Evolutionary conservation across 2,329 filamentous ascomycete species (phyloP), one percentile per base, ranked within the genome.

Genomic region (Colletotrichum limetticola): DNA sequence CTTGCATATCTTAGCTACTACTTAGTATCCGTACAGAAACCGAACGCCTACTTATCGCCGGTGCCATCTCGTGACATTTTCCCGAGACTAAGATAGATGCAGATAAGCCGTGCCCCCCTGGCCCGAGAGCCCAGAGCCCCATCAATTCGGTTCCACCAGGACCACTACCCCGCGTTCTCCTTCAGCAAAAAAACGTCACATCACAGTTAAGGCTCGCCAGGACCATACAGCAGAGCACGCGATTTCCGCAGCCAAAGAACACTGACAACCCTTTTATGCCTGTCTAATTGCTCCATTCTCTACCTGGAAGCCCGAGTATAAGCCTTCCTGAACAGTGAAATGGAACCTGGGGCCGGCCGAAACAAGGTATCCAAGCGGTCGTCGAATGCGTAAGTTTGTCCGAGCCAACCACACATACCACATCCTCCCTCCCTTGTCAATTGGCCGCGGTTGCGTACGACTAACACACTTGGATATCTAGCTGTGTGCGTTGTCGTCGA

Each of bases 401-500:
- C 37, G 37, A 42, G 37, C 37, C 37, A 42, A 42, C 37, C 37
- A 42, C 37, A 42, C 37, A 14, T 16, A 42, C 37, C 37, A 19
- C 37, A 42, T 22, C 11, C 11, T 49, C 42, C 42, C 42, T n/a
- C 19, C 19, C 42, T 49, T 49, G 37, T 42, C 37, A 42, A 49
- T 19, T 49, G 4, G 42, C 19, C 7, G 42, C 42, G 19, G n/a
- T 42, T 16, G 37, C 3, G 37, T 7, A 42, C 37, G 42, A 49
- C 42, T 49, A 22, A 22, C 19, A 22, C 42, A 19, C 19, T 42
- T 49, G 19, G 11, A 52, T 35, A 19, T 1, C 6, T 24, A 86
- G 85, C 53, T 86, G 85, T 73, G 78, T 79, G 59, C 81, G 84
- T 74, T 87, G 85, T 73, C 83, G 85, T 30, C 80, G 81, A 0